phyloP scores from a whole-genome alignment of 352 stramenopile genomes.

The Globisporangium recalcitrans region DNA sequence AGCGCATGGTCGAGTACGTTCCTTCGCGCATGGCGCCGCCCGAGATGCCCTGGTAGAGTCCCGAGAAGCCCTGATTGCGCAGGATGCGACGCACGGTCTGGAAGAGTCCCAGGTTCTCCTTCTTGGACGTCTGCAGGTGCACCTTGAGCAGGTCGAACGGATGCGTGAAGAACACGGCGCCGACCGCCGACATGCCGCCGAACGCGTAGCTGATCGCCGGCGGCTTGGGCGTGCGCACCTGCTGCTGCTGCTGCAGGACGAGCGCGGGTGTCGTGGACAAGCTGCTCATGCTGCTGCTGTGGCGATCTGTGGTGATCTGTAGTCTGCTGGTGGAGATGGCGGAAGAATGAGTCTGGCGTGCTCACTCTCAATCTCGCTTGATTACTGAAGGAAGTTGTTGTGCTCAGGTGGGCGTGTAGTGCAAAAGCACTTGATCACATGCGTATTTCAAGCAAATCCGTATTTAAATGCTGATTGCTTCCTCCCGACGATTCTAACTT shows the following conservation, averaged over 20 bases:
- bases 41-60: conserved; percentile 79
- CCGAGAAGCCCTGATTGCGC: conserved; percentile 52
- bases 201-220: conserved; percentile 69
- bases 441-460: no score
- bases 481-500: no score
- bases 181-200: conserved; percentile 71
- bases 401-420: no score
- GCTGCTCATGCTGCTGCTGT: neutral
- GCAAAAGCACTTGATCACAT: no score
- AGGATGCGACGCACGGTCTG: conserved; percentile 51
- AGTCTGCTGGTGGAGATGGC: neutral
- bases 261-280: neutral
- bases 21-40: conserved; percentile 75
- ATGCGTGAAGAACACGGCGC: conserved; percentile 83
- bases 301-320: neutral
- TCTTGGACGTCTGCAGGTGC: conserved; percentile 75
- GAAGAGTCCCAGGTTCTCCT: conserved; percentile 55
- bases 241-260: neutral
- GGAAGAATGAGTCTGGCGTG: neutral
- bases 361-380: neutral
- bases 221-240: conserved; percentile 17
- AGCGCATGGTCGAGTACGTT: conserved; percentile 82
- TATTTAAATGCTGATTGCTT: no score
- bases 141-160: conserved; percentile 83
- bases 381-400: neutral